phyloP scores from a whole-genome alignment of 202 grass and related monocot species.

The Setaria italica region DNA sequence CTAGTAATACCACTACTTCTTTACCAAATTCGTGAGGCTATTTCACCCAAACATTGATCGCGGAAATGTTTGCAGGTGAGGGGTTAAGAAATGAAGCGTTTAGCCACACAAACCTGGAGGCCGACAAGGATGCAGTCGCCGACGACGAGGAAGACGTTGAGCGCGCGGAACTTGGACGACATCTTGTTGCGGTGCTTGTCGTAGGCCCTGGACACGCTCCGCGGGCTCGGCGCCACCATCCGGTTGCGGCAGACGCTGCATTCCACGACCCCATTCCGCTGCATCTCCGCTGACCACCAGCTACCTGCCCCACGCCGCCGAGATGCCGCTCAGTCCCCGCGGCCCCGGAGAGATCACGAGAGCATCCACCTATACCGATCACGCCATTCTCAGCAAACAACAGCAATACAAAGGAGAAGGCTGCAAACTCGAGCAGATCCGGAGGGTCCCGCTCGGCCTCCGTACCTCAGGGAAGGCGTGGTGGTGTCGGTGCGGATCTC shows the following conservation, averaged over 20 bases:
- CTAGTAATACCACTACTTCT: background rate
- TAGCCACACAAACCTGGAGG: slow-evolving; percentile 62
- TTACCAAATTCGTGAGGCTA: background rate
- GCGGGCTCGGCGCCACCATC: slow-evolving; percentile 74
- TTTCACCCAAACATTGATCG: background rate
- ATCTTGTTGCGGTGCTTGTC: slow-evolving; percentile 93
- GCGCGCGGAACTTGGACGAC: slow-evolving; percentile 76
- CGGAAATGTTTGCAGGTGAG: slow-evolving; percentile 12
- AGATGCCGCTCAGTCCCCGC: slow-evolving; percentile 37
- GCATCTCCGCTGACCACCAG: slow-evolving; percentile 53
- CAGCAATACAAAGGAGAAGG: background rate
- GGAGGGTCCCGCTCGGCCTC: background rate
- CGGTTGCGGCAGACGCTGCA: slow-evolving; percentile 82
- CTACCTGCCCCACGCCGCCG: slow-evolving; percentile 7
- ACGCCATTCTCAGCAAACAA: slow-evolving; percentile 34
- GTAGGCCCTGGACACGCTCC: slow-evolving; percentile 87
- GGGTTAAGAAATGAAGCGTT: background rate
- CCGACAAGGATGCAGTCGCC: slow-evolving; percentile 92
- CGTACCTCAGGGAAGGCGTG: slow-evolving; percentile 41
- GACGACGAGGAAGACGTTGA: slow-evolving; percentile 84
- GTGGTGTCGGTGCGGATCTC: slow-evolving; percentile 51
- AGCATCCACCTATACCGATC: slow-evolving; percentile 42
- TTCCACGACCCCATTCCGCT: slow-evolving; percentile 84
- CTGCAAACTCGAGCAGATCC: slow-evolving; percentile 25
- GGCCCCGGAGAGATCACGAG: slow-evolving; percentile 38